Percentiles rank a stretch among this genome's conserved stretches.
Conservation (phyloP, 2,329 filamentous ascomycete genomes). For the Zelopaecilomyces penicillatus region DNA sequence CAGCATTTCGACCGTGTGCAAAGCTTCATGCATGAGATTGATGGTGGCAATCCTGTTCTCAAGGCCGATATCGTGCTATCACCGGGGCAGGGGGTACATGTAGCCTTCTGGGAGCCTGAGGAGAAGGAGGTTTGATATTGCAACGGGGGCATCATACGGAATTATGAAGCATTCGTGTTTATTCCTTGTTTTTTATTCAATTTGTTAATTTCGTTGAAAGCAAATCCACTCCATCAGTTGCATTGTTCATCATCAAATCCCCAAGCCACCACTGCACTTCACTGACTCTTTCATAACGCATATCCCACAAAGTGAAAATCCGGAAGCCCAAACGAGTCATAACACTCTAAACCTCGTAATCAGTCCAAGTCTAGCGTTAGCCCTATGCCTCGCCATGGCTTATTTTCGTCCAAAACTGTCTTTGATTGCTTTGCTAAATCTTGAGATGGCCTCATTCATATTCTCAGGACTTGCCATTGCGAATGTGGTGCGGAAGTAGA, state of each 20-base stretch:
- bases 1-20: slow-evolving; percentile 61
- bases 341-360: too few species aligned
- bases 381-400: background rate
- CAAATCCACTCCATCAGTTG: too few species aligned
- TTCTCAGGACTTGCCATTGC: slow-evolving; percentile 66
- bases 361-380: too few species aligned
- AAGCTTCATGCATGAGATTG: slow-evolving; percentile 45
- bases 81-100: slow-evolving; percentile 49
- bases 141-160: too few species aligned
- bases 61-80: slow-evolving; percentile 53
- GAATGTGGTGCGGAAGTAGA: slow-evolving; percentile 89
- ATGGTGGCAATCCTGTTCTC: slow-evolving; percentile 44
- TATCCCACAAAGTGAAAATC: too few species aligned
- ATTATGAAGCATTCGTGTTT: too few species aligned
- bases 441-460: slow-evolving; percentile 62
- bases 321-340: too few species aligned
- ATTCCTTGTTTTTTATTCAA: too few species aligned
- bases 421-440: slow-evolving; percentile 69
- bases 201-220: too few species aligned
- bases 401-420: slow-evolving; percentile 39
- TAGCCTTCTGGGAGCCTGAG: slow-evolving; percentile 45
- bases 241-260: too few species aligned
- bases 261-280: too few species aligned
- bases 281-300: too few species aligned
- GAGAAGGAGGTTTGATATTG: slow-evolving; percentile 6